phyloP scores from a whole-genome alignment of 805 yeast genomes.

The Huiozyma sinensis region DNA sequence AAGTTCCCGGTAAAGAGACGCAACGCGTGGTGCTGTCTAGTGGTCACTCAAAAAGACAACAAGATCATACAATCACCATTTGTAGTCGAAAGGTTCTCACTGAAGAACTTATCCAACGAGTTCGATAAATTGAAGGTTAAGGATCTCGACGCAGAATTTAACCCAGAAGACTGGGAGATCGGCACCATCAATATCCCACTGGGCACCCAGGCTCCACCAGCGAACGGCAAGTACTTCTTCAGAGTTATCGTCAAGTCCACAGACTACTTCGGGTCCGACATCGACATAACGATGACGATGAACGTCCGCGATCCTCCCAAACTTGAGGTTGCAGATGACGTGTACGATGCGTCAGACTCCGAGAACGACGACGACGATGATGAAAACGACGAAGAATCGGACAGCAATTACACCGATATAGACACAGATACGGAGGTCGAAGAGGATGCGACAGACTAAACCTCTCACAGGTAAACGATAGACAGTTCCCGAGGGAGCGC shows the following conservation, averaged over 20 bases:
- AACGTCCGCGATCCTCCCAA: slow-evolving; percentile 51
- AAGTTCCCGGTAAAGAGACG: slow-evolving; percentile 52
- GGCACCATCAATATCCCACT: slow-evolving; percentile 71
- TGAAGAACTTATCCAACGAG: slow-evolving; percentile 19
- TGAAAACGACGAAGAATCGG: slow-evolving; percentile 38
- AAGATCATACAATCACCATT: slow-evolving; percentile 63
- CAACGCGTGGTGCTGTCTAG: slow-evolving; percentile 54
- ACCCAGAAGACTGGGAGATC: slow-evolving; percentile 34
- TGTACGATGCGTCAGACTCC: slow-evolving; percentile 33
- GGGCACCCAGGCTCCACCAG: slow-evolving; percentile 67
- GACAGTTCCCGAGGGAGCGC: no score
- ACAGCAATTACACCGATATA: slow-evolving; percentile 27
- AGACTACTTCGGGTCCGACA: slow-evolving; percentile 73
- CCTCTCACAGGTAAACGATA: no score
- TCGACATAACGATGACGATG: slow-evolving; percentile 61
- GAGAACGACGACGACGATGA: slow-evolving; percentile 59
- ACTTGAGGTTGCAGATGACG: slow-evolving; percentile 37
- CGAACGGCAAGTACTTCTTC: slow-evolving; percentile 54
- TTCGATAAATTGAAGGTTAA: slow-evolving; percentile 23
- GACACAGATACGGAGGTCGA: slow-evolving; percentile 30
- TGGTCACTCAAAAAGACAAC: slow-evolving; percentile 66
- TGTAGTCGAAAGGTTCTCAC: slow-evolving; percentile 19
- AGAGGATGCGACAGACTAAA: slow-evolving; percentile 9
- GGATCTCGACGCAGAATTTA: slow-evolving; percentile 22
- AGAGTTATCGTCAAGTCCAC: slow-evolving; percentile 60